Conservation (phyloP, 73 alveolate genomes). For the Uronychia binucleata region DNA sequence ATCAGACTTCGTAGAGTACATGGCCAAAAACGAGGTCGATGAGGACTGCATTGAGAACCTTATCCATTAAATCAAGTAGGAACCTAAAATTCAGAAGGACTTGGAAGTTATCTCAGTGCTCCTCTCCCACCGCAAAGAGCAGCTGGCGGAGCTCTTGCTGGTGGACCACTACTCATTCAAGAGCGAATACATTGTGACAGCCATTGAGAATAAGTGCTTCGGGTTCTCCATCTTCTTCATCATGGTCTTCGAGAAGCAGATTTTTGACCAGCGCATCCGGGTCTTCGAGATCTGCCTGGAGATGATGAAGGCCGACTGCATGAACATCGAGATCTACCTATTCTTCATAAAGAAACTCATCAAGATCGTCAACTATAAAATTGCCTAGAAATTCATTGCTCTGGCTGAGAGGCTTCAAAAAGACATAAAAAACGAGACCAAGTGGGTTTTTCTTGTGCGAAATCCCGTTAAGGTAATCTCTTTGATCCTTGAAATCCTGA, state of each 20-base stretch:
- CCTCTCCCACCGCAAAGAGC: background rate
- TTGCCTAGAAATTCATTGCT: background rate
- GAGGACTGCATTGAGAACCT: background rate
- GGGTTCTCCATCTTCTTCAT: background rate
- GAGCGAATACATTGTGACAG: background rate
- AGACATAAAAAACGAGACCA: background rate
- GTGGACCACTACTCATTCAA: background rate
- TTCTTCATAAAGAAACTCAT: background rate
- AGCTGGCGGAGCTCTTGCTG: background rate
- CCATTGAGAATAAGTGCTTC: background rate
- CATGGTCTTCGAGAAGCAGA: conserved; percentile 1
- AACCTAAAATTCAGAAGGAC: background rate
- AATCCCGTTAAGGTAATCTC: background rate
- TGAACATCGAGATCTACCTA: background rate
- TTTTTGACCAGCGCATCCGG: background rate
- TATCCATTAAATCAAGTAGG: background rate
- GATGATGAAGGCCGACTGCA: background rate
- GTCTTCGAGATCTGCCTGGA: background rate
- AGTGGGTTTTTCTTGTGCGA: background rate
- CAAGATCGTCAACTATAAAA: background rate
- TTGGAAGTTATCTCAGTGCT: background rate
- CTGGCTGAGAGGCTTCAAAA: background rate
- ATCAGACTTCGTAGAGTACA: background rate
- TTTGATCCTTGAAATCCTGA: background rate
- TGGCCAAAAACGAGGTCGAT: background rate